Evolutionary conservation across 2,329 filamentous ascomycete species (phyloP).

Genomic region (Coniochaeta hoffmannii): DNA sequence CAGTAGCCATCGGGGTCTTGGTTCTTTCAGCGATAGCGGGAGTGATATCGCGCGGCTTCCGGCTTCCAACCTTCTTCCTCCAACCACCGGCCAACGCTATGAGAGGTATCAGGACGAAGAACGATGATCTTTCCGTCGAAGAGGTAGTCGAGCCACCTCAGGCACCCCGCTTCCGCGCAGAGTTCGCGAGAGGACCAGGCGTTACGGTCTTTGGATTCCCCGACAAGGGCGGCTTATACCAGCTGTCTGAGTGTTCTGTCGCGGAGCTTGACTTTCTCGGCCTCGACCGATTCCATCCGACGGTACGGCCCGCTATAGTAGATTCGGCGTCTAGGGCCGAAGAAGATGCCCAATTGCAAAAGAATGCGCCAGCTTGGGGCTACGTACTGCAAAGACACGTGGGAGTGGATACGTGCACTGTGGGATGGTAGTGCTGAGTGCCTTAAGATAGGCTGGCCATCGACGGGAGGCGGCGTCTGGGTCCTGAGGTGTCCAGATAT

Average conservation of each 20-base stretch:
- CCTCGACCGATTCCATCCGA: not conserved
- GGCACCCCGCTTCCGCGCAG: not conserved
- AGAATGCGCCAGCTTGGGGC: too few species aligned
- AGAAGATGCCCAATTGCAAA: too few species aligned
- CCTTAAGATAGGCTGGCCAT: too few species aligned
- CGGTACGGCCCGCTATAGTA: not conserved
- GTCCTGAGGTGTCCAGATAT: too few species aligned
- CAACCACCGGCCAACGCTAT: not conserved
- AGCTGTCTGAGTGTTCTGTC: not conserved
- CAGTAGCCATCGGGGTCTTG: not conserved
- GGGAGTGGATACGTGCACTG: too few species aligned
- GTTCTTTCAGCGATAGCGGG: not conserved
- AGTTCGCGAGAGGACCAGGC: not conserved
- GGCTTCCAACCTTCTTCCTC: not conserved
- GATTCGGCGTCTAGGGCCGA: too few species aligned
- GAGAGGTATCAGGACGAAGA: not conserved
- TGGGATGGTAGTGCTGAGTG: too few species aligned
- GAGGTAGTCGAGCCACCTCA: not conserved
- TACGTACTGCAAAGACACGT: too few species aligned
- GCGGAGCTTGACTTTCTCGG: not conserved
- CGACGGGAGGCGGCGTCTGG: too few species aligned
- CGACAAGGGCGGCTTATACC: not conserved
- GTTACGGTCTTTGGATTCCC: not conserved
- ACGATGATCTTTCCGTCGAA: not conserved
- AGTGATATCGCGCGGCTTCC: not conserved